A percentile compares a stretch with the other conserved stretches of the same genome.
phyloP scores from a whole-genome alignment of 805 yeast species.

The Saccharomycopsis selenospora region DNA sequence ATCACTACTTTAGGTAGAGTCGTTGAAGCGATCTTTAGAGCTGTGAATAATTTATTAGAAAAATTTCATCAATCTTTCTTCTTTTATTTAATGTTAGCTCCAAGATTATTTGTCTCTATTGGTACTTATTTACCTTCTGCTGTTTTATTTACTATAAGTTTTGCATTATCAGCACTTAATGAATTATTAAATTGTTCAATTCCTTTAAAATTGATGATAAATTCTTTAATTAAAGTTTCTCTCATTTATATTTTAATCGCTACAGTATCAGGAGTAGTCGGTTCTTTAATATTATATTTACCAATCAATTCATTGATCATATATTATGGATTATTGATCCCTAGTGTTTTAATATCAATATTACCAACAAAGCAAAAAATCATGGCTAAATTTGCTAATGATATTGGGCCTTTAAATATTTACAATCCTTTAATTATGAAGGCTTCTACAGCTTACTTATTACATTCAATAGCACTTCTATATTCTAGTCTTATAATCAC shows the following conservation, averaged over 20 bases:
- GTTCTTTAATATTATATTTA: conserved; percentile 22
- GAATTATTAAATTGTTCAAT: conserved; percentile 41
- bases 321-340: conserved; percentile 57
- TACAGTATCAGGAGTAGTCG: conserved; percentile 24
- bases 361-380: conserved; percentile 18
- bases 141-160: conserved; percentile 59
- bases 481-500: conserved; percentile 62
- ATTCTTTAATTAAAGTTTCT: conserved; percentile 27
- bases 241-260: conserved; percentile 28
- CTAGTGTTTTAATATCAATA: conserved; percentile 52
- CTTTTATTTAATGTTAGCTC: conserved; percentile 77
- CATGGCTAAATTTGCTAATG: conserved; percentile 11
- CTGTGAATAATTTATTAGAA: conserved; percentile 86
- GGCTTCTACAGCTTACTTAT: conserved; percentile 17
- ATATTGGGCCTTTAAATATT: not conserved
- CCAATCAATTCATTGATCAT: conserved; percentile 41
- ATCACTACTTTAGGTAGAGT: conserved; percentile 89
- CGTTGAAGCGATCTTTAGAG: conserved; percentile 78
- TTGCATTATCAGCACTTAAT: conserved; percentile 60
- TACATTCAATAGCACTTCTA: conserved; percentile 44
- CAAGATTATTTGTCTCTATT: conserved; percentile 78
- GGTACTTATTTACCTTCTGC: conserved; percentile 91
- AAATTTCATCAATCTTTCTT: conserved; percentile 97
- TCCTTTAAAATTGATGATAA: conserved; percentile 21
- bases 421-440: conserved; percentile 17